Percentiles rank a stretch among this genome's conserved stretches.
Evolutionary conservation across 2,329 filamentous ascomycete species (phyloP).

Genomic region (Hortaea sp.): DNA sequence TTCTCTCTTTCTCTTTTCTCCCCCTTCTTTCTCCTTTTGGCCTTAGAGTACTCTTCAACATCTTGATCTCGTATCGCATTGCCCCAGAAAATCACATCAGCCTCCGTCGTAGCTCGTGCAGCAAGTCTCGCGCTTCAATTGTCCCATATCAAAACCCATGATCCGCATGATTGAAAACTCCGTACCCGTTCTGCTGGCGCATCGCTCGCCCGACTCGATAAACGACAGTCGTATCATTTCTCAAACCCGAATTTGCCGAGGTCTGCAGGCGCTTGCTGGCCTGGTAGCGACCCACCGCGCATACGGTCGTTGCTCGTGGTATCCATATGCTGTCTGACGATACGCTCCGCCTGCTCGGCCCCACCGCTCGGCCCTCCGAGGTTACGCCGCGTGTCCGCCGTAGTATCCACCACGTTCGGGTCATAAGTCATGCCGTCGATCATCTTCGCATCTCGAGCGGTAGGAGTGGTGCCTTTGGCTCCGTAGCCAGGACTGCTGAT

Average conservation of each 20-base stretch:
- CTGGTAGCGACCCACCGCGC: constrained; percentile 31
- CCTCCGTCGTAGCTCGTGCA: no score
- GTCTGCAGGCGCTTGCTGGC: constrained; percentile 16
- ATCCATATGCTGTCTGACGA: constrained; percentile 51
- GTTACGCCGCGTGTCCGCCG: constrained; percentile 14
- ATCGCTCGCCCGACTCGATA: no score
- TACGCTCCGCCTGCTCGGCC: constrained; percentile 53
- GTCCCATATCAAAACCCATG: no score
- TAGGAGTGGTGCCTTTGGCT: constrained; percentile 22
- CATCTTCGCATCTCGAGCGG: constrained; percentile 30
- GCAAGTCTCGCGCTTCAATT: no score
- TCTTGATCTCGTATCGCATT: no score
- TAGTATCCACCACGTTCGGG: constrained; percentile 30
- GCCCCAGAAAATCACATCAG: no score
- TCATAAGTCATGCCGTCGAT: constrained; percentile 39
- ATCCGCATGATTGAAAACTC: no score
- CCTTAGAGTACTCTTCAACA: no score
- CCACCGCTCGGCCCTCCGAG: constrained; percentile 19
- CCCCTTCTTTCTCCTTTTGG: no score
- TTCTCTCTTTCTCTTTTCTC: no score
- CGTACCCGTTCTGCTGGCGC: background rate
- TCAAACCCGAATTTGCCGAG: constrained; percentile 55
- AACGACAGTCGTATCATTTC: constrained; percentile 11
- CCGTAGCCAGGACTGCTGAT: constrained; percentile 58
- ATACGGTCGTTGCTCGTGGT: constrained; percentile 26